Conservation (phyloP, 1,139 yeast genomes). For the Geotrichum phurueaensis region DNA sequence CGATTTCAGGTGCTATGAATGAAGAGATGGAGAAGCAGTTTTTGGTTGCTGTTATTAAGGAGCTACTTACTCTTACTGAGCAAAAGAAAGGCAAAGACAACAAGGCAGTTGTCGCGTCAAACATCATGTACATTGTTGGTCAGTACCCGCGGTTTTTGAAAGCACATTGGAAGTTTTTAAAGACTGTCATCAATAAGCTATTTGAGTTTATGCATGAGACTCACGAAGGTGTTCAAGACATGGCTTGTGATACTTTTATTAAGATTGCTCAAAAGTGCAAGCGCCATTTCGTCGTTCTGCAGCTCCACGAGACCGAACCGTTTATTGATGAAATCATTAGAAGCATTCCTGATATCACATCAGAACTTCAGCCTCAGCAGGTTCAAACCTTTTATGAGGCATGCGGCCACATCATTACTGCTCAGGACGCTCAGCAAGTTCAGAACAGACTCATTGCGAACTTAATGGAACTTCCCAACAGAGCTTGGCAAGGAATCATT, state of each 20-base stretch:
- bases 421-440: constrained; percentile 58
- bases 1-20: constrained; percentile 97
- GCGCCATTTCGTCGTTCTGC: constrained; percentile 86
- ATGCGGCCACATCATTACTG: constrained; percentile 88
- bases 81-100: constrained; percentile 96
- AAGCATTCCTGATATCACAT: constrained; percentile 77
- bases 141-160: constrained; percentile 95
- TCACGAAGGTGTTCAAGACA: constrained; percentile 98
- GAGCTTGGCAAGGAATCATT: constrained; percentile 90
- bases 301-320: constrained; percentile 83
- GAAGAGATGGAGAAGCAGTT: constrained; percentile 96
- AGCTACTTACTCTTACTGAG: constrained; percentile 82
- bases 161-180: constrained; percentile 96
- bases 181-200: constrained; percentile 89
- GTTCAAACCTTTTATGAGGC: constrained; percentile 97
- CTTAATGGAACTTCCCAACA: constrained; percentile 84
- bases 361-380: constrained; percentile 92
- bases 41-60: constrained; percentile 87
- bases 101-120: constrained; percentile 97
- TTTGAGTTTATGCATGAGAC: constrained; percentile 99
- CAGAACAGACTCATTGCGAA: constrained; percentile 71
- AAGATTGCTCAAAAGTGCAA: constrained; percentile 93
- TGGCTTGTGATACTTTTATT: constrained; percentile 98
- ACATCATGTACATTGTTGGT: constrained; percentile 98
- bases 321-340: constrained; percentile 85